Percentiles rank a stretch among this genome's conserved stretches.
Evolutionary conservation across 2,329 filamentous ascomycete species (phyloP).

Genomic region (Tothia fuscella): DNA sequence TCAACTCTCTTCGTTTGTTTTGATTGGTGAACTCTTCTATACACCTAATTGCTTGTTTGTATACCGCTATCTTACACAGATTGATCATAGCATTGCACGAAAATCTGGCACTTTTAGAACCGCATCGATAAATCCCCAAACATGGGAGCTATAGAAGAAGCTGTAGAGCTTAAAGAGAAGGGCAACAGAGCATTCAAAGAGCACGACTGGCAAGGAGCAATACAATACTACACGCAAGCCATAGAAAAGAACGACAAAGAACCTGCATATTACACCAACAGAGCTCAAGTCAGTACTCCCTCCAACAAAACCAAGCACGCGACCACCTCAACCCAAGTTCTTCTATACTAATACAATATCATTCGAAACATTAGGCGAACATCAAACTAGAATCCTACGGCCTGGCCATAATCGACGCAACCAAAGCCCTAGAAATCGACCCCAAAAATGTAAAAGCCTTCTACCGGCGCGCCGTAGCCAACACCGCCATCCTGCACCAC

Average conservation of each 20-base stretch:
- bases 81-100: too few species aligned
- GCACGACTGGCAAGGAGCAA: constrained; percentile 74
- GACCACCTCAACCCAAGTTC: constrained; percentile 14
- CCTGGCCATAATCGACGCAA: constrained; percentile 81
- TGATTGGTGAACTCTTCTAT: too few species aligned
- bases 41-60: too few species aligned
- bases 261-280: constrained; percentile 85
- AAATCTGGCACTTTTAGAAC: too few species aligned
- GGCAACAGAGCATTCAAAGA: constrained; percentile 86
- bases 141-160: constrained; percentile 47
- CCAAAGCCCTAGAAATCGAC: constrained; percentile 82
- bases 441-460: constrained; percentile 88
- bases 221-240: constrained; percentile 76
- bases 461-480: constrained; percentile 83
- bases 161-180: constrained; percentile 76
- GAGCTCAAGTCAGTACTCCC: constrained; percentile 63
- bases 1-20: too few species aligned
- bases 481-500: constrained; percentile 80
- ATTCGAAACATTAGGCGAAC: constrained; percentile 75
- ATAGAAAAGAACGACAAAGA: constrained; percentile 75
- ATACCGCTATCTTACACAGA: too few species aligned
- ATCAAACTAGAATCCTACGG: constrained; percentile 95
- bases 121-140: constrained; percentile 16
- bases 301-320: constrained; percentile 15
- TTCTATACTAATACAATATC: neutral